Evolutionary conservation across 2,329 filamentous ascomycete genomes (phyloP).

Genomic region (Pestalotiopsis sp.): DNA sequence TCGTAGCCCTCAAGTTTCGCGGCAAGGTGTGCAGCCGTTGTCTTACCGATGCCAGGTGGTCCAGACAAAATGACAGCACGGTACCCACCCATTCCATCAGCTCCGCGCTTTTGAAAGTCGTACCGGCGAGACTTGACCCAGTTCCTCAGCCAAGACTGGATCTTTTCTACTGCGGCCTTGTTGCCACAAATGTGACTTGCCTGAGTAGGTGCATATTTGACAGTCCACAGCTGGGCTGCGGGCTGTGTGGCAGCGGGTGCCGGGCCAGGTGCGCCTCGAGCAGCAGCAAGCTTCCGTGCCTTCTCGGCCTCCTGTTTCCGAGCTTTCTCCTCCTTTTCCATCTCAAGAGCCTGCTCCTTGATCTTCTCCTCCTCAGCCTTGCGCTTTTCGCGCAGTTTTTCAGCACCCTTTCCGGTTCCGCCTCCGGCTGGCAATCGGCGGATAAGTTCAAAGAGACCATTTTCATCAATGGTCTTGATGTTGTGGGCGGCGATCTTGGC

Average conservation of each 20-base stretch:
- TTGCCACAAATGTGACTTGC: constrained; percentile 93
- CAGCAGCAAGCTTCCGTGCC: constrained; percentile 53
- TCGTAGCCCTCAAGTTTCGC: constrained; percentile 93
- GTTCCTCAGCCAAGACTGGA: constrained; percentile 82
- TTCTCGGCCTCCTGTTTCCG: constrained; percentile 55
- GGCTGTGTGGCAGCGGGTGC: constrained; percentile 41
- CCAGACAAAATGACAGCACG: constrained; percentile 95
- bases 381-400: constrained; percentile 82
- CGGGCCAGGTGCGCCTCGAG: constrained; percentile 39
- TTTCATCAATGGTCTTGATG: constrained; percentile 92
- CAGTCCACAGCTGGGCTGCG: constrained; percentile 81
- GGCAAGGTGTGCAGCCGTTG: constrained; percentile 91
- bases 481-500: constrained; percentile 78
- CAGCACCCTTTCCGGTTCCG: constrained; percentile 84
- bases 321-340: constrained; percentile 78
- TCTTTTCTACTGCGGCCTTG: constrained; percentile 84
- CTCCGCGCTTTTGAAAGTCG: constrained; percentile 79
- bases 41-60: constrained; percentile 96
- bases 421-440: constrained; percentile 80
- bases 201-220: constrained; percentile 88
- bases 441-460: constrained; percentile 88
- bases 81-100: constrained; percentile 80
- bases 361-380: constrained; percentile 84
- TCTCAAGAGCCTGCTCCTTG: constrained; percentile 77
- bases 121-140: constrained; percentile 81